Base-by-base conservation (phyloP, 164 flowering plant genomes). In the Euptelea pleiosperma region DNA sequence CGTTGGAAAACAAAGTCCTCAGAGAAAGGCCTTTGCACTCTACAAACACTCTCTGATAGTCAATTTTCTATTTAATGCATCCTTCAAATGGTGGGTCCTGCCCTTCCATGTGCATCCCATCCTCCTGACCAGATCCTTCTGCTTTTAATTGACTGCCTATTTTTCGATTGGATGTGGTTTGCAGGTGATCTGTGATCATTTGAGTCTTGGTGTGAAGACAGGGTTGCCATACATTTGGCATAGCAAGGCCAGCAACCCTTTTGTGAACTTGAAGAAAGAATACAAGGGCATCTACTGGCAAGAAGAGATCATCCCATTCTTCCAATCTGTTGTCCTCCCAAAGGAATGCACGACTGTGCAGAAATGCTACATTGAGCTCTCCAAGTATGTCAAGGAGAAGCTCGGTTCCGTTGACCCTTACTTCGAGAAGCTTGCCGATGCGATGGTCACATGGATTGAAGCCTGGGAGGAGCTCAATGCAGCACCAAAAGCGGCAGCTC, bases 161-260 rank as follows among this genome's bases (percentile, higher is more conserved):
- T 16, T 21, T 15, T 24, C 19, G 2, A 18, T 50, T 35, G 29
- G 31, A 19, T 53, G n/a, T 34, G 45, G 45, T 34, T 58, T 31
- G 18, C 61, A 80, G 84, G 85, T 80, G 43, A 67, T 78, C 37
- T 76, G 82, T 52, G 84, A 80, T 51, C 84, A 80, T 58, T 52
- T 80, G 69, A 63, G 76, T 11, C 66, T 73, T 11, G 85, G 82
- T 6, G 80, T 71, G 26, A 79, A 76, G 55, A 73, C 83, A 6
- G 80, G 83, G 40, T 33, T 76, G 58, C 80, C 80, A 28, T 79
- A 79, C 67, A 52, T 79, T 24, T 76, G 76, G 76, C 83, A 79
- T 57, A 79, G 79, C 74, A 81, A 81, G 48, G 85, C 85, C 10
- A 81, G 85, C 70, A 81, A 81, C 70, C 85, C 85, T 29, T 81